These are phyloP conservation scores for Trichoderma gamsii DNA, from an alignment of 495 filamentous ascomycete genomes.

Conservation along the genomic window DNA sequence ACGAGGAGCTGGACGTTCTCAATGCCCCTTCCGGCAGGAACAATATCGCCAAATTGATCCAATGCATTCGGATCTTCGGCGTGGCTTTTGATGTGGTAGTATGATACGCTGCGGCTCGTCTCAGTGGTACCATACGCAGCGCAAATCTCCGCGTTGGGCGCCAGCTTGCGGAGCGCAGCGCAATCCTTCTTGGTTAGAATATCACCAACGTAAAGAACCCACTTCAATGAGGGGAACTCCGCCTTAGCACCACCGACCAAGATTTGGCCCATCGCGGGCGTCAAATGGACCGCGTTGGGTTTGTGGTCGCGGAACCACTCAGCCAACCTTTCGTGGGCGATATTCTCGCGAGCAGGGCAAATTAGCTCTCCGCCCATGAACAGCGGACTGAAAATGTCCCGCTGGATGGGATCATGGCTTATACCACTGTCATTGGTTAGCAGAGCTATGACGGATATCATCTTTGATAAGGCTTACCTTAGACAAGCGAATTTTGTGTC, in stretches of 20 bases:
- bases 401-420: constrained; percentile 84
- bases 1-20: constrained; percentile 87
- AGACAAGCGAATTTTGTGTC: constrained; percentile 82
- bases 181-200: constrained; percentile 84
- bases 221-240: constrained; percentile 68
- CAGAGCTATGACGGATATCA: not conserved
- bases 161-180: constrained; percentile 67
- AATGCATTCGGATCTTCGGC: constrained; percentile 61
- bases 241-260: constrained; percentile 77
- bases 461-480: not conserved
- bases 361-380: constrained; percentile 80
- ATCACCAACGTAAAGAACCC: constrained; percentile 92
- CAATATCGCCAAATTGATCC: constrained; percentile 66
- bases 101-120: constrained; percentile 80
- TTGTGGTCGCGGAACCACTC: constrained; percentile 83
- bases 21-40: constrained; percentile 88
- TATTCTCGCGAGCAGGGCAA: constrained; percentile 77
- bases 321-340: constrained; percentile 79
- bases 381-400: constrained; percentile 91
- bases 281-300: constrained; percentile 84
- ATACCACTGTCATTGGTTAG: constrained; percentile 49
- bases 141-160: constrained; percentile 68
- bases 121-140: constrained; percentile 95
- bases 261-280: constrained; percentile 95
- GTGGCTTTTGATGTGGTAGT: constrained; percentile 73